A percentile compares a stretch with the other conserved stretches of the same genome.
Conservation (phyloP, 495 filamentous ascomycete genomes). For the Penicillium roqueforti region DNA sequence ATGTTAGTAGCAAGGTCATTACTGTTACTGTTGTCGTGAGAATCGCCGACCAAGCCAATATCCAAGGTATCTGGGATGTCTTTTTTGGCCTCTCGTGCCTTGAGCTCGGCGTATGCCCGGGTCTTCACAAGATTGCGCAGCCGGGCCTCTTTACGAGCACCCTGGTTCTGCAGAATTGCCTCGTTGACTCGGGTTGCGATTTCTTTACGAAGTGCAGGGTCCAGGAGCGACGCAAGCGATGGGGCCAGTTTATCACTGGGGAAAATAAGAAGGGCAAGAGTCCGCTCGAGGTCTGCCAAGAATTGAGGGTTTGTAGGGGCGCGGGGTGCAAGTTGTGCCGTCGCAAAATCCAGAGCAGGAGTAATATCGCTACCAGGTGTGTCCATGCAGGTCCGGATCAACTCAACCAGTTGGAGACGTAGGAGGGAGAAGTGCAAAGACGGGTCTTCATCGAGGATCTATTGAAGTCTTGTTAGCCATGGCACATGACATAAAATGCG, state of each 20-base stretch:
- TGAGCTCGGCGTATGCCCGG: conserved; percentile 79
- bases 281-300: conserved; percentile 82
- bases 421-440: conserved; percentile 88
- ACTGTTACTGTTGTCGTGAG: conserved; percentile 29
- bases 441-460: conserved; percentile 85
- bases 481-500: conserved; percentile 14
- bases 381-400: conserved; percentile 73
- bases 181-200: conserved; percentile 83
- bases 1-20: conserved; percentile 24
- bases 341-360: conserved; percentile 82
- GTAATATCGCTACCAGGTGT: conserved; percentile 67
- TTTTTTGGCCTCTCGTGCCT: conserved; percentile 66
- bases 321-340: conserved; percentile 76
- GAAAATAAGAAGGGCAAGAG: conserved; percentile 89
- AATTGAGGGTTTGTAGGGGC: conserved; percentile 79
- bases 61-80: conserved; percentile 69
- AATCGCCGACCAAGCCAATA: conserved; percentile 58
- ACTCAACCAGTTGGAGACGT: conserved; percentile 85
- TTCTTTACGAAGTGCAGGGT: conserved; percentile 73
- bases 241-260: conserved; percentile 71
- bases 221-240: conserved; percentile 67
- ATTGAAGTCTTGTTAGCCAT: conserved; percentile 30
- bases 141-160: conserved; percentile 70
- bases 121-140: conserved; percentile 74
- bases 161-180: conserved; percentile 71